A percentile compares a stretch with the other conserved stretches of the same genome.
These are phyloP conservation scores for Mycogone perniciosa DNA, from an alignment of 2,329 filamentous ascomycete species.

Conservation along the genomic window DNA sequence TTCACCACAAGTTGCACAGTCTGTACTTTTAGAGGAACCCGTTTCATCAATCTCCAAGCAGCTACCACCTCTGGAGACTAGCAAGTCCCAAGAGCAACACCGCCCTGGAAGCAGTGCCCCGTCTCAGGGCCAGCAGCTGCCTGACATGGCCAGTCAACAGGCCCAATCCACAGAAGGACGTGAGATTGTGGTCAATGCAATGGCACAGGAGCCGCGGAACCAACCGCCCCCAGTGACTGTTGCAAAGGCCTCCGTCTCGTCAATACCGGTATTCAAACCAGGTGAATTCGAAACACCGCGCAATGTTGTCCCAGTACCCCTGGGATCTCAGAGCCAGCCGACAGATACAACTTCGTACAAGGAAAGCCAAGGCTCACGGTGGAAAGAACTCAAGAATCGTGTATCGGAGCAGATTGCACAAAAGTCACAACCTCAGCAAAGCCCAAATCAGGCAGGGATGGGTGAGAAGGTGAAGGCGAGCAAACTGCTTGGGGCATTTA, in stretches of 20 bases:
- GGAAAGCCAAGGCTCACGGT: constrained; percentile 23
- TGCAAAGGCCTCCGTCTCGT: constrained; percentile 2
- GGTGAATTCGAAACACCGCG: not conserved
- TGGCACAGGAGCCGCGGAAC: not conserved
- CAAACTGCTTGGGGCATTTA: too few relatives aligned
- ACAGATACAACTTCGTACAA: constrained; percentile 8
- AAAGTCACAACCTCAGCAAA: constrained; percentile 2
- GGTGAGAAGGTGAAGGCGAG: too few relatives aligned
- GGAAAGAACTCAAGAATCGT: constrained; percentile 29
- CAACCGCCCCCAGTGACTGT: not conserved
- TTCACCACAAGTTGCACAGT: constrained; percentile 4
- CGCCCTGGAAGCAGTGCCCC: too few relatives aligned
- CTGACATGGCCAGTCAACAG: too few relatives aligned
- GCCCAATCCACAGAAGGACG: too few relatives aligned
- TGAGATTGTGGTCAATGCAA: not conserved
- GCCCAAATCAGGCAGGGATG: not conserved
- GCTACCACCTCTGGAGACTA: not conserved
- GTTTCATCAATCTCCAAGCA: not conserved
- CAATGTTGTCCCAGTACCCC: not conserved
- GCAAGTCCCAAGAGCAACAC: not conserved
- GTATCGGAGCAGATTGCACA: constrained; percentile 26
- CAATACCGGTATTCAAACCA: not conserved
- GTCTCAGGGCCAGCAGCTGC: too few relatives aligned
- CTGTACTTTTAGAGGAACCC: constrained; percentile 1
- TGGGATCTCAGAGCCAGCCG: not conserved